phyloP scores from a whole-genome alignment of 805 yeast species.

The Metschnikowia amazonensis region DNA sequence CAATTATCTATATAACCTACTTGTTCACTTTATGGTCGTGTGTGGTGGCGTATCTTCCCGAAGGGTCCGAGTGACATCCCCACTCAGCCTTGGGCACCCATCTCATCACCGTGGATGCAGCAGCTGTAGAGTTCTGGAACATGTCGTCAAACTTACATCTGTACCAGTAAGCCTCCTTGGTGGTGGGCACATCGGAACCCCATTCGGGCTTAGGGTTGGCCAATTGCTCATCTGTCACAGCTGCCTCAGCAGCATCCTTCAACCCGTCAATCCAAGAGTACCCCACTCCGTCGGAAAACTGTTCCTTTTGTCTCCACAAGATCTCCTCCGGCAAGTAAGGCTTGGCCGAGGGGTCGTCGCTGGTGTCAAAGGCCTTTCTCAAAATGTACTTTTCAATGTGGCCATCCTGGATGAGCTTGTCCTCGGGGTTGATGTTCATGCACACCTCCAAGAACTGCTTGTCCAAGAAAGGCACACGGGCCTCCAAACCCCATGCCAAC shows the following conservation, averaged over 20 bases:
- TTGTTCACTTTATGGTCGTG: constrained; percentile 58
- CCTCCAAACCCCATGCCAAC: constrained; percentile 99
- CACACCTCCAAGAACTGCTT: constrained; percentile 84
- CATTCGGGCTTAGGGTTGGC: constrained; percentile 90
- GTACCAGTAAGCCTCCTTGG: constrained; percentile 99
- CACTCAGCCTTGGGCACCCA: constrained; percentile 99
- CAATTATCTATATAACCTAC: no score
- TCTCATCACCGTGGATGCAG: constrained; percentile 96
- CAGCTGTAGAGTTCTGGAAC: constrained; percentile 80
- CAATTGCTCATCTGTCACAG: constrained; percentile 85
- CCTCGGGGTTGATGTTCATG: constrained; percentile 92
- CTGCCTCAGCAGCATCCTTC: constrained; percentile 89
- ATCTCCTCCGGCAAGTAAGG: constrained; percentile 96
- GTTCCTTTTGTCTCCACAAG: constrained; percentile 99
- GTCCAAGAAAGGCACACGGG: constrained; percentile 98
- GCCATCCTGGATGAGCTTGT: constrained; percentile 79
- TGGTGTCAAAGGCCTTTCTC: constrained; percentile 96
- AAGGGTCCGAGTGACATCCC: constrained; percentile 99
- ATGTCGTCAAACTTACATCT: constrained; percentile 92
- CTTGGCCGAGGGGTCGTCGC: constrained; percentile 68
- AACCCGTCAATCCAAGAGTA: constrained; percentile 98
- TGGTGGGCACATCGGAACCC: constrained; percentile 93
- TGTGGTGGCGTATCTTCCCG: constrained; percentile 92
- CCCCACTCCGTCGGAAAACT: constrained; percentile 99
- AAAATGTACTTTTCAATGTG: constrained; percentile 91